Percentiles rank a stretch among this genome's conserved stretches.
Conservation (phyloP, 192 early-diverging fungal species). For the Phlyctochytrium bullatum region DNA sequence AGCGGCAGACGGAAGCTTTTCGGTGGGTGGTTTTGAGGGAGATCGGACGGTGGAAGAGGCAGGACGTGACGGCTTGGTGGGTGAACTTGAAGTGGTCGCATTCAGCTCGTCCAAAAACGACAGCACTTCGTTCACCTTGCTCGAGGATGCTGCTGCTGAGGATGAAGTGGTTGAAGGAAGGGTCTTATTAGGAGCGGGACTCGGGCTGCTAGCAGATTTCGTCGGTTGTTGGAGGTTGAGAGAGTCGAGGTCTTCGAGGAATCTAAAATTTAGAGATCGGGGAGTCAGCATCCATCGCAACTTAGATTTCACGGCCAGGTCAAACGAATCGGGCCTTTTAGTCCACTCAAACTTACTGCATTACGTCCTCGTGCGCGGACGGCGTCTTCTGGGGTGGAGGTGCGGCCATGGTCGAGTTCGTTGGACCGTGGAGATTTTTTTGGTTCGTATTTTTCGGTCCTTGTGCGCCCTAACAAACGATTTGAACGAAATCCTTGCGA, state of each 20-base stretch:
- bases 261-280: slow-evolving; percentile 12
- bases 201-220: too few relatives aligned
- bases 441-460: too few relatives aligned
- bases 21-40: neutral
- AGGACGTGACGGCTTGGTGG: neutral
- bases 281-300: too few relatives aligned
- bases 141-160: too few relatives aligned
- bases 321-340: too few relatives aligned
- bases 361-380: neutral
- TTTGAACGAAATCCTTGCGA: too few relatives aligned
- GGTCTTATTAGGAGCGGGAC: neutral
- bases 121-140: too few relatives aligned
- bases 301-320: too few relatives aligned
- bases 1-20: neutral
- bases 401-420: neutral
- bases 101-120: slow-evolving; percentile 43
- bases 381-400: neutral
- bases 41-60: neutral
- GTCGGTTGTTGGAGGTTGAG: slow-evolving; percentile 8
- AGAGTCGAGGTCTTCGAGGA: slow-evolving; percentile 19
- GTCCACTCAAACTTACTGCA: too few relatives aligned
- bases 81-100: neutral
- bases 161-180: too few relatives aligned
- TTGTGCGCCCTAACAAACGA: too few relatives aligned
- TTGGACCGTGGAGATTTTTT: too few relatives aligned